These are phyloP conservation scores for Camellia lanceoleosa DNA, from an alignment of 148 eudicot genomes.

Conservation along the genomic window DNA sequence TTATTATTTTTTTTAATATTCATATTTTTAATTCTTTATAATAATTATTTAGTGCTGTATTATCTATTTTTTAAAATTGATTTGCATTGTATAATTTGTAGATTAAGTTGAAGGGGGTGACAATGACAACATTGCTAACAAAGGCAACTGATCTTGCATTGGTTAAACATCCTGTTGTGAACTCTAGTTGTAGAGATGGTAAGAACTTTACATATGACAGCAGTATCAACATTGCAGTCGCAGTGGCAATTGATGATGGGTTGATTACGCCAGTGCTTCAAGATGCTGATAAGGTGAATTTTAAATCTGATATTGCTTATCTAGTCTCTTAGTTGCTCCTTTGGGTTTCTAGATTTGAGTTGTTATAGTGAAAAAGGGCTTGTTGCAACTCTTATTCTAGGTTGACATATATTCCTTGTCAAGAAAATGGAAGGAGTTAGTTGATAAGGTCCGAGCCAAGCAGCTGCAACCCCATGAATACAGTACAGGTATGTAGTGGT, in stretches of 20 bases:
- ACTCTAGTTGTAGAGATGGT: conserved; percentile 97
- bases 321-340: too few relatives aligned
- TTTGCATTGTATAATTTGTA: conserved; percentile 25
- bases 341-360: too few relatives aligned
- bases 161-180: conserved; percentile 80
- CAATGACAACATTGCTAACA: conserved; percentile 91
- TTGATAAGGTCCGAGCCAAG: conserved; percentile 92
- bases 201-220: conserved; percentile 93
- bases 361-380: neutral
- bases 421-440: conserved; percentile 93
- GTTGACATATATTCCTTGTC: conserved; percentile 76
- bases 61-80: neutral
- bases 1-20: too few relatives aligned
- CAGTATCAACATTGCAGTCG: conserved; percentile 85
- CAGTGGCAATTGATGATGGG: conserved; percentile 94
- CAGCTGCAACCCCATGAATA: conserved; percentile 83
- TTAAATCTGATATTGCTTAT: neutral
- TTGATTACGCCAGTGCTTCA: conserved; percentile 89
- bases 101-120: conserved; percentile 92
- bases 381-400: conserved; percentile 28
- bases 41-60: neutral
- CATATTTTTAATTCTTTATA: neutral
- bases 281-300: conserved; percentile 79
- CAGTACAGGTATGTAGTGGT: conserved; percentile 45
- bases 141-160: conserved; percentile 97